Evolutionary conservation across 2,329 filamentous ascomycete genomes (phyloP), one percentile per base, ranked within the genome.

Genomic region (Penicillium sp.): DNA sequence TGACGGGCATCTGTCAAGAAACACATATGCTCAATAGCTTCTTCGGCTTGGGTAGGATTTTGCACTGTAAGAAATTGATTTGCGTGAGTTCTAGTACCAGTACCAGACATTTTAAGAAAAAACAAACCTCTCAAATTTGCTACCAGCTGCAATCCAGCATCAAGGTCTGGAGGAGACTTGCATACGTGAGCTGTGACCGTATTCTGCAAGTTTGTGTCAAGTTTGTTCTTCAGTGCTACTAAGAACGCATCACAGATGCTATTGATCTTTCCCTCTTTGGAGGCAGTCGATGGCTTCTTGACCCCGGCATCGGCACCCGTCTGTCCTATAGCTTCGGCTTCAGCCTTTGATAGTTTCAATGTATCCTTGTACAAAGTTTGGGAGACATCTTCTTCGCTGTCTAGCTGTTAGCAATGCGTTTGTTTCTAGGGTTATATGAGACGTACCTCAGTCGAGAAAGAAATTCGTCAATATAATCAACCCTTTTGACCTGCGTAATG

Each of bases 321-420:
- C n/a, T 68, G 60, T 11, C 61, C 60, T 26, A 66, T 60, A 40
- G 64, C 60, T 6, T 64, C 57, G 9, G 62, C 65, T 46, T 67
- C 65, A 30, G 64, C 65, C 49, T 73, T 67, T 18, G 68, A 63
- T 38, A 70, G 64, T 62, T 83, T 81, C 60, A 88, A 82, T 0
- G 92, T 97, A 68, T 97, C 89, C 65, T 89, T 88, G 71, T 97
- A 99, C 81, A 97, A 91, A 0, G 90, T 95, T 71, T 93, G 83
- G 0, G 91, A 89, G 21, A 99, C 94, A 71, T 99, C 90, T 69
- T 99, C 94, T 51, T 96, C 88, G 56, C 89, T 66, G 48, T 30
- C 49, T 35, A 21, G n/a, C 47, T 51, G 59, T 74, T 65, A 77
- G 64, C 33, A 58, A 21, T 9, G 52, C 28, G 21, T 7, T 12